phyloP scores from a whole-genome alignment of 2,329 filamentous ascomycete genomes.

The Catunica adiposa region DNA sequence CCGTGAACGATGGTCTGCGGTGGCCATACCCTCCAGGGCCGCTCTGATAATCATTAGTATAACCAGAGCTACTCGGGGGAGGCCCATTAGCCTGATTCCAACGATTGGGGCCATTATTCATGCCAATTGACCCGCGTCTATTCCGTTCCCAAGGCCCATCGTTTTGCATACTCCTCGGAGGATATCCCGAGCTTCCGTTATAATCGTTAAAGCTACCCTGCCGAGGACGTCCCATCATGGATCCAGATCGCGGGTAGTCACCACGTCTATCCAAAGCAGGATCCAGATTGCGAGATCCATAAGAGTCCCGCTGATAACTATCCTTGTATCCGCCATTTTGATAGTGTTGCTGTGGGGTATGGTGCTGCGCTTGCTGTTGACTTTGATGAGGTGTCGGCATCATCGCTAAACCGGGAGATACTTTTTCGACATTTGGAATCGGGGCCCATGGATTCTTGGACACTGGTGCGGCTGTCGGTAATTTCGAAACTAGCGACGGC shows the following conservation, averaged over 20 bases:
- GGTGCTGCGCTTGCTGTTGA: slow-evolving; percentile 18
- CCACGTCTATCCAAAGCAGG: slow-evolving; percentile 5
- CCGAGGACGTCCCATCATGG: slow-evolving; percentile 6
- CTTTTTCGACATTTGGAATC: slow-evolving; percentile 69
- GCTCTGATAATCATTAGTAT: slow-evolving; percentile 2
- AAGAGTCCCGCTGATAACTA: slow-evolving; percentile 6
- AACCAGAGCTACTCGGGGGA: background rate
- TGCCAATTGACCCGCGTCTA: slow-evolving; percentile 11
- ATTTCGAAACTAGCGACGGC: slow-evolving; percentile 57
- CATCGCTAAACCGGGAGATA: slow-evolving; percentile 41
- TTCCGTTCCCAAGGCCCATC: slow-evolving; percentile 9
- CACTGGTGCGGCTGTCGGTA: slow-evolving; percentile 47
- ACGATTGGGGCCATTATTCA: slow-evolving; percentile 4
- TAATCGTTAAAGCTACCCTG: slow-evolving; percentile 12
- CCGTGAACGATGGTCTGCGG: slow-evolving; percentile 11
- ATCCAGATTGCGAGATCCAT: slow-evolving; percentile 6
- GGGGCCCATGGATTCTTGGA: slow-evolving; percentile 85
- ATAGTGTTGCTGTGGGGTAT: slow-evolving; percentile 4
- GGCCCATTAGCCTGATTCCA: slow-evolving; percentile 7
- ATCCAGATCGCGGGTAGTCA: slow-evolving; percentile 6
- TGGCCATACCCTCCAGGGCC: background rate
- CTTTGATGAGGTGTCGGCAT: slow-evolving; percentile 19
- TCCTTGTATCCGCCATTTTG: background rate
- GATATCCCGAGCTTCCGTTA: slow-evolving; percentile 10
- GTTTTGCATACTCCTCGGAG: slow-evolving; percentile 5